Evolutionary conservation across 768 basidiomycete species (phyloP).

Genomic region (Rhodotorula babjevae): DNA sequence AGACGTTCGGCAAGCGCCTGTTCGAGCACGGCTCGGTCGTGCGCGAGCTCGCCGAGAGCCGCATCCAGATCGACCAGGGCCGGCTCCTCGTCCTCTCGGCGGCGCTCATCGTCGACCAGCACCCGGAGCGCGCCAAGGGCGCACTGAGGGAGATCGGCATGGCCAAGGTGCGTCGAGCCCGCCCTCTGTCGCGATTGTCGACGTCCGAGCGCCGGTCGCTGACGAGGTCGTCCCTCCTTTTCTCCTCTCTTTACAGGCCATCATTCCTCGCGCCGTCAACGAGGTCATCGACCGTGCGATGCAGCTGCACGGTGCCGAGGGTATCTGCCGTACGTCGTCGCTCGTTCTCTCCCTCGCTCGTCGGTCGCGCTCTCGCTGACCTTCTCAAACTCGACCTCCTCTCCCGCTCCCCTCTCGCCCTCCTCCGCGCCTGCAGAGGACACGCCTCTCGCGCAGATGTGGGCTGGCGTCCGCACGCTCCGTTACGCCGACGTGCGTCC

Average conservation of each 20-base stretch:
- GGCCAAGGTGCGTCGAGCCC: constrained; percentile 77
- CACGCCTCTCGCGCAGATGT: constrained; percentile 69
- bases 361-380: too few species aligned
- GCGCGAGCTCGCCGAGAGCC: constrained; percentile 81
- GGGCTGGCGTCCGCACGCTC: constrained; percentile 76
- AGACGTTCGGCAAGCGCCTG: constrained; percentile 89
- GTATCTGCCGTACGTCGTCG: constrained; percentile 51
- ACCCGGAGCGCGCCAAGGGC: constrained; percentile 83
- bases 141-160: constrained; percentile 96
- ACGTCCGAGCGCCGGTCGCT: too few species aligned
- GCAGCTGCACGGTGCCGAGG: constrained; percentile 94
- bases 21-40: constrained; percentile 86
- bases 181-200: too few species aligned
- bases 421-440: constrained; percentile 56
- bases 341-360: too few species aligned
- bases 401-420: background rate
- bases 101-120: constrained; percentile 68
- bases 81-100: constrained; percentile 86
- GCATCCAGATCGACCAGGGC: constrained; percentile 86
- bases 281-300: constrained; percentile 89
- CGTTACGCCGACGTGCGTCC: constrained; percentile 53
- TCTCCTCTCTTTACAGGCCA: constrained; percentile 63
- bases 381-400: background rate
- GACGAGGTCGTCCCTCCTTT: background rate
- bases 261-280: constrained; percentile 85